A percentile compares a stretch with the other conserved stretches of the same genome.
These are phyloP conservation scores for Teunomyces tritomae DNA, from an alignment of 805 yeast genomes.

Conservation along the genomic window DNA sequence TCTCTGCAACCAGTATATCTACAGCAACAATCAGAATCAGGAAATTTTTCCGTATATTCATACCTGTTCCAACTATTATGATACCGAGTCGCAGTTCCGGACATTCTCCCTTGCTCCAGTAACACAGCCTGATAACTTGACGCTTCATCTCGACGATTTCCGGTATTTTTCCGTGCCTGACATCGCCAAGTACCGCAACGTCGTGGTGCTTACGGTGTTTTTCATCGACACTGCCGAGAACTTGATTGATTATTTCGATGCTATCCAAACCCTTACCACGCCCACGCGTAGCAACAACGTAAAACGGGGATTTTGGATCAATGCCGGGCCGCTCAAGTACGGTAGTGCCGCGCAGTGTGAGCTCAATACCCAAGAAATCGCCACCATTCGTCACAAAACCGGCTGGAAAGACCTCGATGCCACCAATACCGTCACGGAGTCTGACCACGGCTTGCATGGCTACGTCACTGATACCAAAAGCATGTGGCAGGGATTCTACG, in stretches of 20 bases:
- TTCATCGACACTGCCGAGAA: conserved; percentile 94
- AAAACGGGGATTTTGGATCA: conserved; percentile 72
- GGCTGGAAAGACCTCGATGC: conserved; percentile 57
- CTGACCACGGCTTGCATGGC: conserved; percentile 43
- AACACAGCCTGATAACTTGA: conserved; percentile 47
- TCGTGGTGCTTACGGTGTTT: conserved; percentile 65
- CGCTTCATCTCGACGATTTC: conserved; percentile 62
- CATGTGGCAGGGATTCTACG: conserved; percentile 78
- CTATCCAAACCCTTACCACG: conserved; percentile 47
- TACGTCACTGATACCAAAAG: conserved; percentile 66
- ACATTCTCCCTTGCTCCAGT: conserved; percentile 28
- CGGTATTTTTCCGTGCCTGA: conserved; percentile 43
- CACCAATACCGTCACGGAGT: conserved; percentile 11
- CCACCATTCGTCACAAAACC: conserved; percentile 45
- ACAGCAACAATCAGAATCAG: conserved; percentile 19
- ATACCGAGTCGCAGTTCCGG: conserved; percentile 50
- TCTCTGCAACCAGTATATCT: conserved; percentile 60
- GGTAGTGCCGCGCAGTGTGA: conserved; percentile 83
- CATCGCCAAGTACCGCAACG: conserved; percentile 34
- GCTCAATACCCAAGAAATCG: conserved; percentile 67
- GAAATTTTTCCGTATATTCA: conserved; percentile 53
- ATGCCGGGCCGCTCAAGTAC: conserved; percentile 89
- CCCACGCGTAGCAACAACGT: conserved; percentile 25
- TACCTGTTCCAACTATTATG: conserved; percentile 63
- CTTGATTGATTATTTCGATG: conserved; percentile 67